phyloP scores from a whole-genome alignment of 192 early-diverging fungal species.

The Borealophlyctis nickersoniae region DNA sequence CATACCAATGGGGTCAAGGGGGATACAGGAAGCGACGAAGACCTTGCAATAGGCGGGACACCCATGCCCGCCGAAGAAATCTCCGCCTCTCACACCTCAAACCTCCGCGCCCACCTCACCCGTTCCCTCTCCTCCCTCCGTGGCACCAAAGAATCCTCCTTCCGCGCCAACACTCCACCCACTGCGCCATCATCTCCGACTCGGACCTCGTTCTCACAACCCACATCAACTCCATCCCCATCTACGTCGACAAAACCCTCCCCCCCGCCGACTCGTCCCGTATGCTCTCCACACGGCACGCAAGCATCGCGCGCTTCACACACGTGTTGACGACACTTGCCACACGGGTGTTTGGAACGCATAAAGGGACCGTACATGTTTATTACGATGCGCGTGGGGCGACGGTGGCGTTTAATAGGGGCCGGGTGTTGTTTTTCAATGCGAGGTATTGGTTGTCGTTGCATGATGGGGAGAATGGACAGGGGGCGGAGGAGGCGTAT shows the following conservation, averaged over 20 bases:
- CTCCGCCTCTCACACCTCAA: conserved; percentile 25
- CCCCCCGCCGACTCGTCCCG: conserved; percentile 6
- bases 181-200: conserved; percentile 38
- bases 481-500: conserved; percentile 30
- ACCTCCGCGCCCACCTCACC: conserved; percentile 34
- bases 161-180: conserved; percentile 30
- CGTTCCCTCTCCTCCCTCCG: conserved; percentile 33
- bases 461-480: conserved; percentile 45
- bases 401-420: conserved; percentile 79
- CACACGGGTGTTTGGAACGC: conserved; percentile 62
- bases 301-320: conserved; percentile 10
- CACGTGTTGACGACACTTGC: conserved; percentile 35
- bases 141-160: conserved; percentile 30
- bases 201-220: conserved; percentile 30
- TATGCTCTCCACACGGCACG: not conserved
- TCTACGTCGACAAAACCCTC: conserved; percentile 36
- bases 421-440: conserved; percentile 78
- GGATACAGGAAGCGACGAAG: no score
- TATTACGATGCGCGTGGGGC: conserved; percentile 70
- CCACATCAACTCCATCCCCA: conserved; percentile 23
- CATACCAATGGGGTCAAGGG: no score
- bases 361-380: conserved; percentile 58
- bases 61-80: conserved; percentile 25
- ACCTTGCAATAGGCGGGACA: no score
- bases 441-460: conserved; percentile 69